Percentiles rank a stretch among this genome's conserved stretches.
Evolutionary conservation across 345 rosid species (phyloP).

Genomic region (Eucalyptus sp.): DNA sequence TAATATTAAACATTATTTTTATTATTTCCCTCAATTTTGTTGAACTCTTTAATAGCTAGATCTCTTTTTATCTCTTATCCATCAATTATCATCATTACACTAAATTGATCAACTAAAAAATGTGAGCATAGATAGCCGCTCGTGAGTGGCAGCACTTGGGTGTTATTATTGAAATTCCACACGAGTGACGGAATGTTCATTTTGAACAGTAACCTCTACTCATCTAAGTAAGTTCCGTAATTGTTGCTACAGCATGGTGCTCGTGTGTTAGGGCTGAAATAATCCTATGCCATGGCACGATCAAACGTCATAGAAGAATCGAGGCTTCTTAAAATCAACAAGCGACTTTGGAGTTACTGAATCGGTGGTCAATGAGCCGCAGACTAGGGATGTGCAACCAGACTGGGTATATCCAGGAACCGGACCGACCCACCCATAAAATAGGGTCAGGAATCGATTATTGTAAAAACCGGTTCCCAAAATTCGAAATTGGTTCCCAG

Average conservation of each 20-base stretch:
- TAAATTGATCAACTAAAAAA: neutral
- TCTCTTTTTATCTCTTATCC: neutral
- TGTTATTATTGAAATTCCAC: neutral
- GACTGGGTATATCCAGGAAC: too few relatives aligned
- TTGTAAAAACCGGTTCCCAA: too few relatives aligned
- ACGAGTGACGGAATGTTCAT: accelerated
- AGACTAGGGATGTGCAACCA: too few relatives aligned
- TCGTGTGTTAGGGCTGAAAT: accelerated
- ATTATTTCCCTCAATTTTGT: neutral
- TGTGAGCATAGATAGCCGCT: neutral
- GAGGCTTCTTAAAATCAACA: neutral
- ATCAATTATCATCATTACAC: neutral
- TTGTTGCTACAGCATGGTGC: accelerated
- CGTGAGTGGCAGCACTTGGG: too few relatives aligned
- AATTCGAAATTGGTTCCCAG: too few relatives aligned
- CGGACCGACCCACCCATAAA: too few relatives aligned
- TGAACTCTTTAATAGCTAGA: neutral
- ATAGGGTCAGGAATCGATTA: too few relatives aligned
- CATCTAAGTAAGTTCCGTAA: neutral
- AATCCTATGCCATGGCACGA: neutral
- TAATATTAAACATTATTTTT: too few relatives aligned
- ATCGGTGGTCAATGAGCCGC: neutral
- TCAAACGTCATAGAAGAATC: neutral
- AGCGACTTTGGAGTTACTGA: accelerated
- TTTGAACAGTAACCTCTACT: accelerated